Percentiles rank a stretch among this genome's conserved stretches.
These are phyloP conservation scores for Athelia sp. DNA, from an alignment of 1,284 basidiomycete genomes.

Conservation along the genomic window DNA sequence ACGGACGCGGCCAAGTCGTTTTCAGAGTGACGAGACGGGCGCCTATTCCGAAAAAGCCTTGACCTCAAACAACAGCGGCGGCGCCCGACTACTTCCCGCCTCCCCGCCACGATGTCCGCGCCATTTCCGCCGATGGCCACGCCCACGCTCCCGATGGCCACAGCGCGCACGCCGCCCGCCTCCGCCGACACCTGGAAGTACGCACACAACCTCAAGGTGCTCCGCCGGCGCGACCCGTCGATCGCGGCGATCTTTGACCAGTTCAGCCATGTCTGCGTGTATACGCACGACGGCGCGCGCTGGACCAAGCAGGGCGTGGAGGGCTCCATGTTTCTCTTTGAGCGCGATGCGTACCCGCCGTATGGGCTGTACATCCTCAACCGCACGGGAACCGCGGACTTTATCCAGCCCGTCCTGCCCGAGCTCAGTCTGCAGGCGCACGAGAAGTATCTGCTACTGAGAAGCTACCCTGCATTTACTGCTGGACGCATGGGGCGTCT, in stretches of 20 bases:
- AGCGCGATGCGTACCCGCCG: conserved; percentile 69
- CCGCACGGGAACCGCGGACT: conserved; percentile 82
- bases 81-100: too few species aligned
- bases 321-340: conserved; percentile 86
- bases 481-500: conserved; percentile 37
- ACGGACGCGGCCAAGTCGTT: too few species aligned
- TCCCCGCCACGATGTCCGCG: too few species aligned
- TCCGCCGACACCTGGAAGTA: conserved; percentile 49
- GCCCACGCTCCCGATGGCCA: too few species aligned
- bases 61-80: too few species aligned
- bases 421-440: conserved; percentile 72
- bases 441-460: conserved; percentile 69
- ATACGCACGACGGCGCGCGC: conserved; percentile 57
- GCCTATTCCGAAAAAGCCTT: too few species aligned
- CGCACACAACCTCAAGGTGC: conserved; percentile 77
- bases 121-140: too few species aligned
- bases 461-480: conserved; percentile 69
- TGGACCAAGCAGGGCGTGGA: conserved; percentile 86
- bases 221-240: conserved; percentile 75
- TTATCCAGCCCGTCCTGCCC: conserved; percentile 70
- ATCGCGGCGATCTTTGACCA: conserved; percentile 80
- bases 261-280: conserved; percentile 81
- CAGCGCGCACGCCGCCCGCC: too few species aligned
- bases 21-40: too few species aligned
- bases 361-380: conserved; percentile 89